Conservation (phyloP, 2,329 filamentous ascomycete species). For the Fusarium haematococcum region DNA sequence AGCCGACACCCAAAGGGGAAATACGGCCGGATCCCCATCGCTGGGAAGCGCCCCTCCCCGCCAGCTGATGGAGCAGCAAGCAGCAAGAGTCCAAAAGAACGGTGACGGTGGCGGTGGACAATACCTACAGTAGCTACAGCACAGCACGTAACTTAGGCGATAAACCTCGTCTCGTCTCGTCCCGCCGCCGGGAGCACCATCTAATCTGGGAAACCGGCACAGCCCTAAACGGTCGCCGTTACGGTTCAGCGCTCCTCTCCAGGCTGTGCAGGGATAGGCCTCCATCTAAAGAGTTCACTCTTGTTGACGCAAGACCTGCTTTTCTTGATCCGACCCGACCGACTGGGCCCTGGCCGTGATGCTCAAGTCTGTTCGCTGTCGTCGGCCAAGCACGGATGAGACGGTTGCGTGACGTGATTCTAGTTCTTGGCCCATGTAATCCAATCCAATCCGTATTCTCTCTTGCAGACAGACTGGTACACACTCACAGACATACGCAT, state of each 20-base stretch:
- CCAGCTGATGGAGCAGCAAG: neutral
- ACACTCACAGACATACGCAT: neutral
- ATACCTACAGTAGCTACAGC: neutral
- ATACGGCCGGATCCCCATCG: slow-evolving; percentile 26
- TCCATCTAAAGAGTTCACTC: neutral
- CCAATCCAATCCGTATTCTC: slow-evolving; percentile 6
- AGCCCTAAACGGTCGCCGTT: slow-evolving; percentile 20
- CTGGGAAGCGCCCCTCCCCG: slow-evolving; percentile 13
- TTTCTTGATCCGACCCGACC: slow-evolving; percentile 17
- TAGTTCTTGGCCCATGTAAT: slow-evolving; percentile 32
- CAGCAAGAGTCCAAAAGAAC: neutral
- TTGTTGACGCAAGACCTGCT: neutral
- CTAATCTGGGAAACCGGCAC: slow-evolving; percentile 28
- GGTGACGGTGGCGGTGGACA: neutral
- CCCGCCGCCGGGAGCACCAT: neutral
- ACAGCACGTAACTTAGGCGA: neutral
- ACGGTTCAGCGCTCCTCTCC: neutral
- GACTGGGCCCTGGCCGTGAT: slow-evolving; percentile 5
- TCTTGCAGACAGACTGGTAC: neutral
- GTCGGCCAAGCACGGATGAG: slow-evolving; percentile 5
- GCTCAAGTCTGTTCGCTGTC: neutral
- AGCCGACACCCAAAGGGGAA: slow-evolving; percentile 30
- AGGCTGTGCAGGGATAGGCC: slow-evolving; percentile 32
- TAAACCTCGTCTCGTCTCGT: slow-evolving; percentile 4
- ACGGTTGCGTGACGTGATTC: neutral